Conservation (phyloP, 768 basidiomycete species). For the Exidia glandulosa region DNA sequence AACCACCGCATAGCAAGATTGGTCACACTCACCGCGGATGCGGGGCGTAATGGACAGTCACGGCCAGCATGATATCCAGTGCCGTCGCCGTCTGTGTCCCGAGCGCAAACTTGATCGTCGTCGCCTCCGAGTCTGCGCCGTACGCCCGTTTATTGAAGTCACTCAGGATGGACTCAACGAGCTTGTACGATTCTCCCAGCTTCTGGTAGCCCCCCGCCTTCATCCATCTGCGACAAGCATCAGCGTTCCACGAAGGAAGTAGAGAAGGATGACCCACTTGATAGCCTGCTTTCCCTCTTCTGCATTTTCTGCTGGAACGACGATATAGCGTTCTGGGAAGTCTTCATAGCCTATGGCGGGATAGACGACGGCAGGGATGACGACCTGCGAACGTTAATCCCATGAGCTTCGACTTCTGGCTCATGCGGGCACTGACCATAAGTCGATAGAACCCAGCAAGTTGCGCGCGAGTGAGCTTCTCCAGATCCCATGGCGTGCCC, state of each 20-base stretch:
- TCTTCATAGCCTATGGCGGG: background rate
- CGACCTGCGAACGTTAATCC: background rate
- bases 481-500: conserved; percentile 1
- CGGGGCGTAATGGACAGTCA: conserved; percentile 1
- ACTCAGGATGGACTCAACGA: conserved; percentile 1
- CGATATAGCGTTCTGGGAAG: conserved; percentile 3
- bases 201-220: background rate
- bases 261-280: background rate
- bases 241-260: background rate
- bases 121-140: background rate
- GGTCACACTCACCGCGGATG: conserved; percentile 1
- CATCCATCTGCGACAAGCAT: conserved; percentile 3
- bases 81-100: conserved; percentile 2
- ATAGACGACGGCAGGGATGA: conserved; percentile 5
- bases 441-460: conserved; percentile 1
- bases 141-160: background rate
- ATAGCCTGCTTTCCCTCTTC: background rate
- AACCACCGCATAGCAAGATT: background rate
- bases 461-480: background rate
- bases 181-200: background rate
- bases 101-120: conserved; percentile 2
- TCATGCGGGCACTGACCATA: background rate
- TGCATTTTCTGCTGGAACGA: background rate
- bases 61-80: conserved; percentile 3
- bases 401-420: background rate